Base-by-base conservation (phyloP, 768 basidiomycete genomes). In the Termitomyces sp. region DNA sequence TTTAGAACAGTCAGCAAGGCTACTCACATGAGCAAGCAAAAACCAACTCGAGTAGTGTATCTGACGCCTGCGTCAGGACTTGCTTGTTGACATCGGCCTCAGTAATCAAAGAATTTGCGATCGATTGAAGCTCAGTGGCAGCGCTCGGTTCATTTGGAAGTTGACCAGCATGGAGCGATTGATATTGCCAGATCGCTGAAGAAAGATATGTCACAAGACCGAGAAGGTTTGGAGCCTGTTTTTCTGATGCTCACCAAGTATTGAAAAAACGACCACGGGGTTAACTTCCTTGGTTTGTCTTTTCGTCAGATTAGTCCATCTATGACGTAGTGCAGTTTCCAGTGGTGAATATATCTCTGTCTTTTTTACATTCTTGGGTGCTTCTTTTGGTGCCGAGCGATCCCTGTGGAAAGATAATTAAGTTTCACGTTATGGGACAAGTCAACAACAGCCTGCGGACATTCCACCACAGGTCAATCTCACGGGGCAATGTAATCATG, bases 401-500 rank as follows among this genome's bases (percentile, higher is more conserved):
- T 85, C 83, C 40, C 89, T 92, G 47, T 35, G 49, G 50, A 56
- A 38, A 47, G 52, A 32, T 42, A 59, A 60, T 57, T 23, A 53
- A 48, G 50, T 45, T 56, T 22, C 45, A 22, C 32, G 29, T 15
- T n/a, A 16, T 29, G 43, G 38, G 62, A 31, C 42, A 47, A 57
- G 52, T 52, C 16, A 31, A 25, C n/a, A 47, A 40, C 54, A 58
- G 56, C 50, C 50, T 59, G 60, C 23, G n/a, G n/a, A 20, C 35
- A 23, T 45, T 46, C 50, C 45, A 44, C 42, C n/a, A 40, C 52
- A 36, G 29, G 35, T 29, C 31, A 35, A 53, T 20, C 94, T 73
- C 72, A 95, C 96, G 87, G 83, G 43, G 85, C 74, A 58, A 97
- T 83, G 68, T 88, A 93, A 57, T 94, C 86, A 64, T 97, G 96